Evolutionary conservation across 2,329 filamentous ascomycete genomes (phyloP), one percentile per base, ranked within the genome.

Genomic region (Periglandula ipomoeae): DNA sequence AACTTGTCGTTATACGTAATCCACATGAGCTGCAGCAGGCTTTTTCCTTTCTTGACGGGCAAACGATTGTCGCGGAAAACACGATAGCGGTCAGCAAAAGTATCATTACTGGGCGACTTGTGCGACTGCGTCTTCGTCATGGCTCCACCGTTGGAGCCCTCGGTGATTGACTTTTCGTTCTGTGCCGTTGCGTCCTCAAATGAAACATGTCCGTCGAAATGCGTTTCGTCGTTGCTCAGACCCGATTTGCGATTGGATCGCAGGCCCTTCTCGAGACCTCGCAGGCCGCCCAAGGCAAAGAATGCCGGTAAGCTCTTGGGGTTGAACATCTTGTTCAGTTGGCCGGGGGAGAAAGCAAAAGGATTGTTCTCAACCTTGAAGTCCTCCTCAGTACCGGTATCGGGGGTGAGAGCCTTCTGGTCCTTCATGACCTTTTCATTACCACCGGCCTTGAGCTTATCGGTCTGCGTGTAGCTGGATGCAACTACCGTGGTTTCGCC

Each of bases 271-370:
- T 91, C 89, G 44, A 96, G 66, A 1, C 90, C 90, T 17, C 67
- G 68, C 15, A 95, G 65, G 22, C 90, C 90, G 44, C 90, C 89
- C 5, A 96, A 64, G 13, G 83, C 83, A 59, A 84, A 86, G 57
- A 91, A 95, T 1, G 89, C 89, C 11, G 84, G 73, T 50, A 95
- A 68, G 52, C 82, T 94, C 70, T 95, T 95, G 3, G 90, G 90
- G 61, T 94, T 93, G 53, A 91, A 81, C 69, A 95, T 78, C 66
- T 95, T 95, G 58, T 82, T 84, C 53, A 96, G 73, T 60, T 94
- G 84, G 13, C 90, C 89, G 3, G 86, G 86, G 2, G 82, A 81
- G 62, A 89, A 95, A 15, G 88, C 89, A 60, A 95, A 95, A 0
- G 85, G 84, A 62, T 93, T 95, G 62, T 89, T 74, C 5, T 84